Base-by-base conservation (phyloP, 2,329 filamentous ascomycete genomes). In the Xenosphaeropsis pyriputrescens region DNA sequence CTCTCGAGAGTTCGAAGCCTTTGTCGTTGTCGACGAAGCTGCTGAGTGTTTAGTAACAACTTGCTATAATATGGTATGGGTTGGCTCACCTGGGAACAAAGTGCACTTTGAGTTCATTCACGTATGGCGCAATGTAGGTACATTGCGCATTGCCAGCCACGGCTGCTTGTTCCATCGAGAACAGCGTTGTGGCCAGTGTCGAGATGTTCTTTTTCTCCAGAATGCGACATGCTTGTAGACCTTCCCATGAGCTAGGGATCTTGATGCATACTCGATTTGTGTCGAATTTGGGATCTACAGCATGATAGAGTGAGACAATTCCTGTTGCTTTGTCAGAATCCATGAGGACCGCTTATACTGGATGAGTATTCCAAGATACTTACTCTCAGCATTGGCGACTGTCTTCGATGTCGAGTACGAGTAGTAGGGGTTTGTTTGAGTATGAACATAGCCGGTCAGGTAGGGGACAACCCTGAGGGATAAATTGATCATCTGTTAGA, bases 81-180 rank as follows among this genome's bases (percentile, higher is more conserved):
- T 6, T 9, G 19, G 37, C 56, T 45, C 50, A 70, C 62, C 53
- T 58, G 11, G 57, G 47, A 32, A 72, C 67, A 40, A 77, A 72
- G 46, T 79, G 73, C 5, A 76, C 75, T 44, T 67, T 69, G 31
- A 80, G 57, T 45, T 79, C 73, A 48, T 79, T 78, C 19, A 79
- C 70, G 43, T 78, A 80, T 0, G 76, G 75, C 0, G 75, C 72
- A 32, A 80, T 70, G 46, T 78, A 79, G 1, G 65, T 65, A 45
- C 73, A 79, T 4, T 64, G 62, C 0, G 64, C 68, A 36, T 74
- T 66, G 1, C 63, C 67, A 0, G 75, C 75, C 1, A 77, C 57
- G 2, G 62, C 60, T 0, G 72, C 75, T 49, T 79, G 75, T 31
- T 70, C 62, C 46, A 77, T 62, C 32, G 67, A 70, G 47, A 79